phyloP scores from a whole-genome alignment of 2,329 filamentous ascomycete species.

The Calonectria multiphialidica region DNA sequence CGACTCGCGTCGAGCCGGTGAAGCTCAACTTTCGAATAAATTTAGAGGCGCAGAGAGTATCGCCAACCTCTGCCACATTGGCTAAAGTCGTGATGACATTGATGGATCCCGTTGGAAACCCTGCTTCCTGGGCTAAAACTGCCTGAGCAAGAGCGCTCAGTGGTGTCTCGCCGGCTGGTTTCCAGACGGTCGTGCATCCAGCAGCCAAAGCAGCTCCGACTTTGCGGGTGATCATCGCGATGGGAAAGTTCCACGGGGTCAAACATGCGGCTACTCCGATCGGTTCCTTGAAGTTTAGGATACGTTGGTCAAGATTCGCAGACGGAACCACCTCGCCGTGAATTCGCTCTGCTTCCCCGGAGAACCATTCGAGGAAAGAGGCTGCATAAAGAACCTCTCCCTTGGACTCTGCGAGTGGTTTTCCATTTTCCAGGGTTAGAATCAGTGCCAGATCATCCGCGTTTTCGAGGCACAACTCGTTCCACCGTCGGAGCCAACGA shows the following conservation, averaged over 20 bases:
- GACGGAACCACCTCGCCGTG: conserved; percentile 59
- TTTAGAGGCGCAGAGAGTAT: not conserved
- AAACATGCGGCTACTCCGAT: conserved; percentile 43
- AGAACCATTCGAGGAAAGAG: conserved; percentile 53
- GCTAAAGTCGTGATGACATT: conserved; percentile 13
- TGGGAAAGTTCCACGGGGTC: conserved; percentile 66
- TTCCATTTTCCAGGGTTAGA: conserved; percentile 78
- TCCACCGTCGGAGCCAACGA: conserved; percentile 69
- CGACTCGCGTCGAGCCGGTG: not conserved
- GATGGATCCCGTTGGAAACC: conserved; percentile 4
- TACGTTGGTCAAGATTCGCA: conserved; percentile 66
- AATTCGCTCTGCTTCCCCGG: conserved; percentile 66
- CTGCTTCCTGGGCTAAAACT: not conserved
- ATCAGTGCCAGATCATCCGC: conserved; percentile 73
- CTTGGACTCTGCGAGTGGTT: conserved; percentile 71
- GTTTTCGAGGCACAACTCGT: conserved; percentile 73
- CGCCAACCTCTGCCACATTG: not conserved
- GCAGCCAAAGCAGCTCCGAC: conserved; percentile 27
- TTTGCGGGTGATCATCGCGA: conserved; percentile 61
- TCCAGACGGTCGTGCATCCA: not conserved
- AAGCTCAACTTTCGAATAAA: conserved; percentile 16
- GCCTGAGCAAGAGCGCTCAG: not conserved
- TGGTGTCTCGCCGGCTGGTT: conserved; percentile 5
- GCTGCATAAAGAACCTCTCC: conserved; percentile 69
- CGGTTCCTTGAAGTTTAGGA: conserved; percentile 38